phyloP scores from a whole-genome alignment of 2,329 filamentous ascomycete species.

The Fusarium kyushuense region DNA sequence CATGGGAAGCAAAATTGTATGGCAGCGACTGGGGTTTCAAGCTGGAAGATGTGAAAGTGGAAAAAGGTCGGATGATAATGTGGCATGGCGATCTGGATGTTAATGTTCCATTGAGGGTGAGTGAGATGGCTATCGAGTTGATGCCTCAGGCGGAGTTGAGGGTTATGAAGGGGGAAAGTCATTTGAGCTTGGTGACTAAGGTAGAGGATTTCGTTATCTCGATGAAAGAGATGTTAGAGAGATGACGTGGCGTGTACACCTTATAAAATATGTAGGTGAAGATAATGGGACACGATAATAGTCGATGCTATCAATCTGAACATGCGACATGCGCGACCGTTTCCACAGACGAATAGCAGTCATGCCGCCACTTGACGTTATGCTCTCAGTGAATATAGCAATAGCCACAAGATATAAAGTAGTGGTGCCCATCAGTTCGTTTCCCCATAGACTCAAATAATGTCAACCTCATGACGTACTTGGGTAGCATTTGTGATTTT shows the following conservation, averaged over 20 bases:
- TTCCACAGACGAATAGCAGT: not conserved
- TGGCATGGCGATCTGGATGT: conserved; percentile 32
- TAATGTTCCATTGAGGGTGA: conserved; percentile 19
- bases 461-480: not conserved
- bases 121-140: conserved; percentile 14
- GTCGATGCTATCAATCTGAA: not conserved
- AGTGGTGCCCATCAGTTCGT: not conserved
- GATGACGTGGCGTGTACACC: not conserved
- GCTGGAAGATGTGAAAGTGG: conserved; percentile 24
- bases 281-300: not conserved
- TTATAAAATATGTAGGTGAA: too few species aligned
- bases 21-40: conserved; percentile 32
- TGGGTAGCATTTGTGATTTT: not conserved
- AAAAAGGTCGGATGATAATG: conserved; percentile 26
- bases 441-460: not conserved
- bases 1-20: conserved; percentile 27
- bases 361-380: not conserved
- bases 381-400: too few species aligned
- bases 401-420: not conserved
- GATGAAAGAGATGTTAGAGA: conserved; percentile 20
- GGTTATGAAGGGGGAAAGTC: conserved; percentile 24
- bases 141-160: conserved; percentile 23
- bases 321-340: not conserved
- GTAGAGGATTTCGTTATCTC: not conserved
- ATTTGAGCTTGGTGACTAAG: conserved; percentile 25